Evolutionary conservation across 306 rosid genomes (phyloP).

Genomic region (Arachis stenosperma): DNA sequence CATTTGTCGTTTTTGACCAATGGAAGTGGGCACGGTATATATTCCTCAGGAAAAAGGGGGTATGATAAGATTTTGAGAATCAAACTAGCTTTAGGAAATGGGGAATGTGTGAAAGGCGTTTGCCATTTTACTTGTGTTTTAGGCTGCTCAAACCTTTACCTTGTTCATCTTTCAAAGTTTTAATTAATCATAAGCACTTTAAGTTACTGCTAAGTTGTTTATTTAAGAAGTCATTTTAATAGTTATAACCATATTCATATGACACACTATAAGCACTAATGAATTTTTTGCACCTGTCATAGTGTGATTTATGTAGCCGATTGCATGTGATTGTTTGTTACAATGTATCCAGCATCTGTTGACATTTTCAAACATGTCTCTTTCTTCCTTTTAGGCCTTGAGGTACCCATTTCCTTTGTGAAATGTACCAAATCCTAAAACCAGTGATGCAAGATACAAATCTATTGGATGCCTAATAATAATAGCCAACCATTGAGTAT

Average conservation of each 20-base stretch:
- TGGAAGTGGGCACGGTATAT: constrained; percentile 73
- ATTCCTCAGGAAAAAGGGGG: constrained; percentile 48
- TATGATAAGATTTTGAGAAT: constrained; percentile 55
- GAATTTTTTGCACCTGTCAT: too few relatives aligned
- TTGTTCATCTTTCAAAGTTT: constrained; percentile 22
- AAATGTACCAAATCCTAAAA: constrained; percentile 26
- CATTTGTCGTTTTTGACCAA: constrained; percentile 49
- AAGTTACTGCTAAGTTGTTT: too few relatives aligned
- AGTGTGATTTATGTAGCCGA: too few relatives aligned
- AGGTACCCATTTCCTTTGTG: constrained; percentile 24
- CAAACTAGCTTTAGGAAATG: constrained; percentile 27
- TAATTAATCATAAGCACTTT: not conserved
- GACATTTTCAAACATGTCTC: constrained; percentile 11
- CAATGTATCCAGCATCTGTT: not conserved
- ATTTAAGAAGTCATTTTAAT: too few relatives aligned
- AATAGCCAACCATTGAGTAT: constrained; percentile 42
- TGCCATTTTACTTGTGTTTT: constrained; percentile 31
- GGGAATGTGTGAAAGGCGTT: constrained; percentile 36
- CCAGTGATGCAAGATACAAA: constrained; percentile 26
- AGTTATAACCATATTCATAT: too few relatives aligned
- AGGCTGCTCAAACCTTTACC: not conserved
- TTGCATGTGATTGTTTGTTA: too few relatives aligned
- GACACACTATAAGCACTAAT: too few relatives aligned
- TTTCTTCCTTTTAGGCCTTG: constrained; percentile 16
- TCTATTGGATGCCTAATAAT: constrained; percentile 23